phyloP scores from a whole-genome alignment of 371 early-diverging fungal species.

The Syncephalis fuscata region DNA sequence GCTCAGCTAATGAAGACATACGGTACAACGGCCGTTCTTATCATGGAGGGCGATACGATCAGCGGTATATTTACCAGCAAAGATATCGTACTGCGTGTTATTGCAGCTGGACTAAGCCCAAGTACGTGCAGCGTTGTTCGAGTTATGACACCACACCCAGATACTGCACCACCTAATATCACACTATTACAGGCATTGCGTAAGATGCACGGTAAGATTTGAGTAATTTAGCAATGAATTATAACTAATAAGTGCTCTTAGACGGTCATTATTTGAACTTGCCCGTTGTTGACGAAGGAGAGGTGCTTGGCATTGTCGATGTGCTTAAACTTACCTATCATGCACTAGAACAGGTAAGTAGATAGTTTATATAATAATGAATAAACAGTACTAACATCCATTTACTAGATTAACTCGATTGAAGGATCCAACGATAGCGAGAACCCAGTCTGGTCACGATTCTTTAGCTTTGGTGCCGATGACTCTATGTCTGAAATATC shows the following conservation, averaged over 20 bases:
- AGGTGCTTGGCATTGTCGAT: conserved; percentile 77
- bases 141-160: conserved; percentile 98
- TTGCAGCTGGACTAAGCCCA: conserved; percentile 87
- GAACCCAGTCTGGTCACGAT: not conserved
- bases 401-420: conserved; percentile 21
- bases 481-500: conserved; percentile 2
- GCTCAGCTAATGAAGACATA: conserved; percentile 72
- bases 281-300: conserved; percentile 71
- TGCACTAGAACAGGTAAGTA: conserved; percentile 43
- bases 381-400: not conserved
- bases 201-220: conserved; percentile 69
- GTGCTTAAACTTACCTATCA: conserved; percentile 79
- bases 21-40: conserved; percentile 81
- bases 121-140: conserved; percentile 81
- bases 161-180: conserved; percentile 67
- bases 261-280: conserved; percentile 90
- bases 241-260: conserved; percentile 9
- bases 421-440: conserved; percentile 1
- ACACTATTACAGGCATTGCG: conserved; percentile 87
- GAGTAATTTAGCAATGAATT: not conserved
- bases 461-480: conserved; percentile 7
- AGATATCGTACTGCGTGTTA: conserved; percentile 89
- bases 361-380: too few relatives aligned
- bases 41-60: conserved; percentile 59
- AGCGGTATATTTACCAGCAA: conserved; percentile 91